Base-by-base conservation (phyloP, 2,329 filamentous ascomycete genomes). In the Trichoderma guizhouense region DNA sequence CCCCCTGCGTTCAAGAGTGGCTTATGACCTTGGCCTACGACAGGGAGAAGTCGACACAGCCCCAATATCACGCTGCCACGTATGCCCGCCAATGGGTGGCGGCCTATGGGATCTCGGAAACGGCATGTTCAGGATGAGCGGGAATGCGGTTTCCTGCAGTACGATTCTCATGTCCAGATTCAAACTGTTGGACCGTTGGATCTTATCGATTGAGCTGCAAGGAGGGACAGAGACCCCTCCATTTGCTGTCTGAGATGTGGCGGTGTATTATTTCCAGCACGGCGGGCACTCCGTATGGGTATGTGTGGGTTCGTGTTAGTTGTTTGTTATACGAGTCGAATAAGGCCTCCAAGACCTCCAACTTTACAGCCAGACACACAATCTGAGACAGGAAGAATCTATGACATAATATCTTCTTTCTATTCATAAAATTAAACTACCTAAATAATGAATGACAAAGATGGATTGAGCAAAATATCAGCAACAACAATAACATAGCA, bases 61-160 rank as follows among this genome's bases (percentile, higher is more conserved):
- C 71, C 71, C 71, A 72, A 72, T 72, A 72, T 72, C 26, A 43
- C 71, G 60, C 57, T 72, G 71, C 71, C 71, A 72, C 71, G 71
- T 72, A 72, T 72, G 26, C 30, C 39, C 24, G 57, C 55, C 26
- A 62, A 51, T 36, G 18, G 28, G 39, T 69, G 66, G 66, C 66
- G 43, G 28, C 67, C 67, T 61, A 62, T 69, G 30, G 36, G 14
- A 36, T 21, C 26, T 12, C 15, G 34, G 57, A 3, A 18, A 43
- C 39, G 39, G 39, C 39, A 43, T 43, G 15, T 43, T 32, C 14
- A 24, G 28, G 36, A 60, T 21, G 53, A 21, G 15, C 28, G 21
- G 57, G 39, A 69, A 62, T 51, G 36, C 24, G 30, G 15, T 24
- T 36, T 28, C 7, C 21, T 53, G 18, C 57, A 34, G 28, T 18